These are phyloP conservation scores for Triticum monococcum DNA, from an alignment of 176 grass and related monocot genomes.

Conservation along the genomic window DNA sequence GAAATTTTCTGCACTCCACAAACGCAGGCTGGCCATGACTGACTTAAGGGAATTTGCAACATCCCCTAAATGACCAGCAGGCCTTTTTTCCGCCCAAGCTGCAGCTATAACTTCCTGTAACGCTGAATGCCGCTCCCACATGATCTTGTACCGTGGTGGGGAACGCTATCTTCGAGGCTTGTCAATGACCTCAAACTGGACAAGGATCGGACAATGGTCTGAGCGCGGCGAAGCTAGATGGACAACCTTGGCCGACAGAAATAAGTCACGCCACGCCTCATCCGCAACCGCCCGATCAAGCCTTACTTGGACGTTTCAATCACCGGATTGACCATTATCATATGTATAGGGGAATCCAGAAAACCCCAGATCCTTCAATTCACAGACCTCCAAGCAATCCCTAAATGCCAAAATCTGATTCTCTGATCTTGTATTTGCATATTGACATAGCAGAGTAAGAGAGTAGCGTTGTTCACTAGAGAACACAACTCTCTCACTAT, in stretches of 20 bases:
- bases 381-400: too few species aligned
- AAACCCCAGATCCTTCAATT: too few species aligned
- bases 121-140: not conserved
- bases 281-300: not conserved
- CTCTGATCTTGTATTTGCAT: too few species aligned
- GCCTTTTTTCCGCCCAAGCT: not conserved
- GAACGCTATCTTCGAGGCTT: too few species aligned
- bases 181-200: not conserved
- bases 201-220: not conserved
- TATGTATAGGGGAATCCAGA: too few species aligned
- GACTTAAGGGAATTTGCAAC: not conserved
- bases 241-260: not conserved
- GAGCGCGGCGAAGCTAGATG: not conserved
- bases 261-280: not conserved
- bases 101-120: not conserved
- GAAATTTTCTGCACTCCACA: not conserved
- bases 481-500: too few species aligned
- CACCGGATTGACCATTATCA: too few species aligned
- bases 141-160: not conserved
- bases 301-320: too few species aligned
- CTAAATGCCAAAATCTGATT: too few species aligned
- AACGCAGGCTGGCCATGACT: too few species aligned
- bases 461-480: too few species aligned
- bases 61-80: not conserved
- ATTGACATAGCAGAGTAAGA: too few species aligned